Evolutionary conservation across 441 rosid species (phyloP), one percentile per base, ranked within the genome.

Genomic region (Eruca vesicaria): DNA sequence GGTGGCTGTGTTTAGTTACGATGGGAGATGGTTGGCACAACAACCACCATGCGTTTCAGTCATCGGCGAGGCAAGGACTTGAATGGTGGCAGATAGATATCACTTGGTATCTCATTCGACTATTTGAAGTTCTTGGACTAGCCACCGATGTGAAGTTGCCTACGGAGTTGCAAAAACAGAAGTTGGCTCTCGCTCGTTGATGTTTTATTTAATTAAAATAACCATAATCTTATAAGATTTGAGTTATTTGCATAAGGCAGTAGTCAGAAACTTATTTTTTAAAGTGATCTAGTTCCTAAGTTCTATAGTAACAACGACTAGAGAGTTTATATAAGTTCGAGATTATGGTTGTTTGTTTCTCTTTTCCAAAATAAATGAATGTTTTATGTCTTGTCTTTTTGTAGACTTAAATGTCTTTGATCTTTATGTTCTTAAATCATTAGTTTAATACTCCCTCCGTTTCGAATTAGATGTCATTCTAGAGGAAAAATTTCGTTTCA

Each of bases 11-110:
- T 19, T 1, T 57, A 14, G 14, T 57, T 7, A 57, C 62, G 9
- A 26, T 57, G 62, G 62, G 62, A 57, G 62, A 57, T 16, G 26
- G 62, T 57, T 57, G 62, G 62, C 62, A 57, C 62, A 57, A 57
- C 62, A 57, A 57, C 10, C 35, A 57, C 4, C 62, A 57, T 14
- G 62, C 62, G 11, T 57, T 57, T 26, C 18, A 57, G 18, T 26
- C 35, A 28, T 26, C 62, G 19, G 62, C 62, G 2, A 57, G 62
- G 18, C 62, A 57, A 26, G 62, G 62, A 57, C 14, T 57, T 16
- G 62, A 57, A 9, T 57, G 62, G 62, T 57, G 35, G 35, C 35
- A 57, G 18, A 26, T 57, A 6, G 62, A 57, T 7, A 28, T 57
- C 18, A 57, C 62, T 28, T 57, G 62, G 62, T 57, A 57, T 10